Base-by-base conservation (phyloP, 192 early-diverging fungal species). In the Coemansia sp. region DNA sequence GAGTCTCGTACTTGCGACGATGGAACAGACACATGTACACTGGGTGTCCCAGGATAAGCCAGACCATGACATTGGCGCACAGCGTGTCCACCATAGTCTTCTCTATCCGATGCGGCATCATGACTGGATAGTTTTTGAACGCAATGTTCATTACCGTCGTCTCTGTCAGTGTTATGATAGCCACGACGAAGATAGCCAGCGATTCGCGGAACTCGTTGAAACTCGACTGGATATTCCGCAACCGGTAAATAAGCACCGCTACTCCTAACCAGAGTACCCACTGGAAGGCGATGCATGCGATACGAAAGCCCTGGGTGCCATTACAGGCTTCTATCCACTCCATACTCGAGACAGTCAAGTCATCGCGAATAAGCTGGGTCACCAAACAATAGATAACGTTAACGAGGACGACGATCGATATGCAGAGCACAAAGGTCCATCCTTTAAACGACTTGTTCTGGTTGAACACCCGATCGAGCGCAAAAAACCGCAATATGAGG, bases 131-230 rank as follows among this genome's bases (percentile, higher is more conserved):
- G 64, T 70, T 68, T 62, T 39, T 23, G 62, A 61, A 76, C 12
- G 38, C 70, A 39, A 76, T 62, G 48, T 76, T 73, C 39, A 60
- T 76, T 9, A 82, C 65, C 1, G 74, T 66, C 5, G 79, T 73
- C 46, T 82, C 79, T 4, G 65, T 60, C 17, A 82, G 68, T 5
- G 69, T 45, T 10, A 51, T 34, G 1, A 82, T 82, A 31, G 72
- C 68, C 27, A 76, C 62, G 5, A 63, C 21, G 31, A 82, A 82
- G 15, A 82, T 62, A 4, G 63, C 64, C 29, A 82, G 55, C 14
- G 79, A 82, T 63, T 82, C 74, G 70, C 44, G 62, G 64, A 76
- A 82, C 71, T 82, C 79, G 65, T 82, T 82, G 44, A 82, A 82
- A 53, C 79, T 82, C 42, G 79, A 74, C 62, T 82, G 79, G 29